Evolutionary conservation across 202 grass and related monocot species (phyloP), one percentile per base, ranked within the genome.

Genomic region (Digitaria exilis): DNA sequence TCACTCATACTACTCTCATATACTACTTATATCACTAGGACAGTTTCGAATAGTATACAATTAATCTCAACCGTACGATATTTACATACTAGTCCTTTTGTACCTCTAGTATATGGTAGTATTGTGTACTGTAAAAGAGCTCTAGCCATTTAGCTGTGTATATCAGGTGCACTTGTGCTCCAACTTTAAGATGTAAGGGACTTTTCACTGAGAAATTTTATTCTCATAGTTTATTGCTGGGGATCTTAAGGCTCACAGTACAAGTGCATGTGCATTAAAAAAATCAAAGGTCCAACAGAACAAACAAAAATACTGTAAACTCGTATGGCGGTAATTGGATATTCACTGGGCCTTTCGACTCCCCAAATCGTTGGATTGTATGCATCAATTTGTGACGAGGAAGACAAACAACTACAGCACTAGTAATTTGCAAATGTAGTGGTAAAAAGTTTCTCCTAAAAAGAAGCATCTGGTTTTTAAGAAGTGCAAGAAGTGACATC

Each of bases 371-470:
- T 74, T 66, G 26, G 35, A 65, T 16, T n/a, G 16, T 46, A 49
- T 72, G 65, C 21, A 39, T 34, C 71, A 51, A 59, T 57, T 60
- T 67, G 8, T 31, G 25, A 45, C 11, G 21, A 15, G 12, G 57
- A 68, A 84, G 43, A 30, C 32, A 62, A 77, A 73, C 42, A 72
- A 65, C 45, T 43, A 73, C 9, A 51, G 19, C 49, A 59, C 25
- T 65, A 34, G 19, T 49, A 86, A 37, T 15, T 68, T 57, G 26
- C 51, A 58, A 55, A 11, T 60, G 52, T 65, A 78, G 32, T 2
- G 1, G 7, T 43, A 52, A 76, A 16, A 75, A 56, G 31, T 80
- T 51, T 73, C 28, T 72, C 28, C 17, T 43, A 5, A 51, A 52
- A 73, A 52, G 45, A 52, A 73, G 34, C 70, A 1, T 50, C 4